These are phyloP conservation scores for Rhytidhysteron rufulum DNA, from an alignment of 2,329 filamentous ascomycete genomes.

Conservation along the genomic window DNA sequence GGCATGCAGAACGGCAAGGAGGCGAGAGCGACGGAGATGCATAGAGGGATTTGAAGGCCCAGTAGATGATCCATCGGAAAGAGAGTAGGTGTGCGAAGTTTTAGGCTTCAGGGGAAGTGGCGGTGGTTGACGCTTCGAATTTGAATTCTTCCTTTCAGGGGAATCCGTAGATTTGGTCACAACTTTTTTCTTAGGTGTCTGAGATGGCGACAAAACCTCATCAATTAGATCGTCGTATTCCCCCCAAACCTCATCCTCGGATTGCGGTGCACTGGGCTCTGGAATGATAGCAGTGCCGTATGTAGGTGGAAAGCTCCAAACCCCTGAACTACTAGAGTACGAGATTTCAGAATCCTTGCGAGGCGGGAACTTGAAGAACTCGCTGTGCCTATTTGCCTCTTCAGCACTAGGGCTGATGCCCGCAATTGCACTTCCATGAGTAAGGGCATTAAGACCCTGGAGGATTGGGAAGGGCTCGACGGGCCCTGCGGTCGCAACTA, in stretches of 20 bases:
- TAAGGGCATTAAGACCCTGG: slow-evolving; percentile 28
- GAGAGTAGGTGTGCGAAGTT: slow-evolving; percentile 13
- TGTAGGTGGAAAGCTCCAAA: slow-evolving; percentile 56
- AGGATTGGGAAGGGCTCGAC: slow-evolving; percentile 32
- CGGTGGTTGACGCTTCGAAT: slow-evolving; percentile 17
- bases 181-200: slow-evolving; percentile 3
- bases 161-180: neutral
- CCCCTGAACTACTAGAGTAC: slow-evolving; percentile 63
- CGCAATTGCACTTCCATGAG: slow-evolving; percentile 37
- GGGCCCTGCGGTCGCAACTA: slow-evolving; percentile 24
- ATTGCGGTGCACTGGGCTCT: slow-evolving; percentile 57
- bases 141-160: neutral
- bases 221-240: slow-evolving; percentile 89
- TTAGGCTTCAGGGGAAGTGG: slow-evolving; percentile 25
- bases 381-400: slow-evolving; percentile 36
- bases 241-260: slow-evolving; percentile 88
- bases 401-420: slow-evolving; percentile 26
- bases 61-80: slow-evolving; percentile 27
- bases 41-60: slow-evolving; percentile 31
- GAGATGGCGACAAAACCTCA: slow-evolving; percentile 54
- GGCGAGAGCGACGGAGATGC: slow-evolving; percentile 47
- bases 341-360: slow-evolving; percentile 68
- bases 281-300: slow-evolving; percentile 61
- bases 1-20: slow-evolving; percentile 49
- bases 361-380: slow-evolving; percentile 72